Conservation (phyloP, 768 basidiomycete species). For the Lentinula edodes region DNA sequence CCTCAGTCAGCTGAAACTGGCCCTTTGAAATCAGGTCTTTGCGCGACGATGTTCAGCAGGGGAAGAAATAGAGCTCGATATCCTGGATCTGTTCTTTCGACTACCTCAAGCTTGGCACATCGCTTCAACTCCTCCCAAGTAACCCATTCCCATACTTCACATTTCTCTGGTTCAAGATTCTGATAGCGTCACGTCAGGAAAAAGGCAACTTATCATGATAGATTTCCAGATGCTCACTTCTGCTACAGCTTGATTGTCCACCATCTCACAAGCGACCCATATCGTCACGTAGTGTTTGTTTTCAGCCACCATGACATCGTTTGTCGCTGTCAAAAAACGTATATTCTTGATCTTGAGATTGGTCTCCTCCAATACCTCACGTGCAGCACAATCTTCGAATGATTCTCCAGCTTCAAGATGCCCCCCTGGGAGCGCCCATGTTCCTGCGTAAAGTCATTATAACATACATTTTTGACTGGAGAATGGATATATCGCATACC, state of each 20-base stretch:
- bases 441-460: not conserved
- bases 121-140: not conserved
- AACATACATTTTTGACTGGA: not conserved
- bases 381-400: constrained; percentile 1
- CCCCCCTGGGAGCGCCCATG: constrained; percentile 4
- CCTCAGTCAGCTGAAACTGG: not conserved
- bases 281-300: constrained; percentile 4
- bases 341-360: not conserved
- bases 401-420: constrained; percentile 3
- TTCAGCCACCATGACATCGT: not conserved
- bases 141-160: constrained; percentile 2
- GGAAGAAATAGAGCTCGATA: not conserved
- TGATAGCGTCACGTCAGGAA: not conserved
- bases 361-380: constrained; percentile 2
- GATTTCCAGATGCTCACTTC: not conserved
- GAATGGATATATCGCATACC: not conserved
- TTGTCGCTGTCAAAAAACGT: not conserved
- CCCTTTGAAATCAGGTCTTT: not conserved
- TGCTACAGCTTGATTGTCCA: not conserved
- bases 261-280: not conserved
- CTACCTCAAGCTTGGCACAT: not conserved
- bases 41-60: not conserved
- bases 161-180: not conserved
- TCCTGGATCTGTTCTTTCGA: not conserved
- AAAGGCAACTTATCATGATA: not conserved